Conservation (phyloP, 768 basidiomycete species). For the Ramaria sp. region DNA sequence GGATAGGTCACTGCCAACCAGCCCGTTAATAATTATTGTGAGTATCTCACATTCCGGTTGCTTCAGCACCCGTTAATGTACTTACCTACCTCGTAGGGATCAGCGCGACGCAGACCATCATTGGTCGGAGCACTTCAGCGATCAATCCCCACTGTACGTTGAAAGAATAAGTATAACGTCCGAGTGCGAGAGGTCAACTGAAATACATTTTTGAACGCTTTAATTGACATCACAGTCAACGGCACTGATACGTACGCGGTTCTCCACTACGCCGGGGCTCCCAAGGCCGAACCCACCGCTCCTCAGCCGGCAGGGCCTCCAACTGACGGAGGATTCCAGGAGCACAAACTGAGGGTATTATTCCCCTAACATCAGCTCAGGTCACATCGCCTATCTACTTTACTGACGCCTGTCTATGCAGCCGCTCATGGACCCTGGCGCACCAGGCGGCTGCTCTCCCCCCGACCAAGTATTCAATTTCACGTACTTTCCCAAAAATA, state of each 20-base stretch:
- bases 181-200: no score
- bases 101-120: conserved; percentile 7
- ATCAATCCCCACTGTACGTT: conserved; percentile 2
- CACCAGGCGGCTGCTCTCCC: conserved; percentile 2
- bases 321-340: conserved; percentile 18
- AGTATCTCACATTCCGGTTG: background rate
- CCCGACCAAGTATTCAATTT: conserved; percentile 1
- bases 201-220: background rate
- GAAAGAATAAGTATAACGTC: background rate
- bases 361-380: conserved; percentile 7
- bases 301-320: conserved; percentile 13
- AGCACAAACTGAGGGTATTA: conserved; percentile 20
- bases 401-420: conserved; percentile 13
- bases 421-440: conserved; percentile 13
- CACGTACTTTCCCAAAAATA: background rate
- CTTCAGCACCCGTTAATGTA: background rate
- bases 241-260: conserved; percentile 29
- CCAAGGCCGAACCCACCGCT: conserved; percentile 27
- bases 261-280: conserved; percentile 37
- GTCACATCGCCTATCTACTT: conserved; percentile 11
- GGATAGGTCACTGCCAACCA: conserved; percentile 16
- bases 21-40: conserved; percentile 13
- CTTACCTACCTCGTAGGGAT: conserved; percentile 3
- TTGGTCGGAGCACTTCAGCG: background rate
- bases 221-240: conserved; percentile 24